Evolutionary conservation across 2,329 filamentous ascomycete genomes (phyloP), one percentile per base, ranked within the genome.

Genomic region (Knufia fluminis): DNA sequence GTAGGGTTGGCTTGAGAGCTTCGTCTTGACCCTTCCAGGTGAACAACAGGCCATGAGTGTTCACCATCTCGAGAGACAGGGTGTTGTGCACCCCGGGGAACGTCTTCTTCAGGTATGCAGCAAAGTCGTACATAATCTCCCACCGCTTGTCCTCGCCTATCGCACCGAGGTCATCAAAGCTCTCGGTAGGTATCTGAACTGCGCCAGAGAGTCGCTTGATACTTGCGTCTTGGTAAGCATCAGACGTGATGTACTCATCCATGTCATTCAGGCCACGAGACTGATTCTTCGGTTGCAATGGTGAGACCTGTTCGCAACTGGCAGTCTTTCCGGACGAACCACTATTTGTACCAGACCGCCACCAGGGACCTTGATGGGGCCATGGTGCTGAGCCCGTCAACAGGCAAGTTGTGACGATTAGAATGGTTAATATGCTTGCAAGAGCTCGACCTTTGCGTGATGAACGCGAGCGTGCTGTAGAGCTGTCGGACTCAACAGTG

Each of bases 21-120:
- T 62, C 52, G 31, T 80, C 66, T 4, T 66, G 69, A 3, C 79
- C 80, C 33, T 72, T 53, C 72, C 78, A 77, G 1, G 76, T 79
- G 59, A 74, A 80, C 24, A 82, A 60, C 38, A 82, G 65, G 2
- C 75, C 79, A 59, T 81, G 74, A 1, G 70, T 76, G 60, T 83
- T 82, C 56, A 81, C 64, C 51, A 73, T 75, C 48, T 80, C 73
- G 1, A 57, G 24, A 2, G 14, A 46, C 3, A 59, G 50, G 10
- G 26, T 38, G 32, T 52, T 20, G 31, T 54, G 52, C 16, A 76
- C 65, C 2, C 69, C 59, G 0, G 78, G 79, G 53, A 78, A 82
- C 0, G 72, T 69, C 49, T 66, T 57, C 49, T 70, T 57, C 26
- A 82, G 63, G 28, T 74, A 73, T 6, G 61, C 59, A 4, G 76